A percentile compares a stretch with the other conserved stretches of the same genome.
phyloP scores from a whole-genome alignment of 1,139 yeast genomes.

The Scheffersomyces illinoinensis region DNA sequence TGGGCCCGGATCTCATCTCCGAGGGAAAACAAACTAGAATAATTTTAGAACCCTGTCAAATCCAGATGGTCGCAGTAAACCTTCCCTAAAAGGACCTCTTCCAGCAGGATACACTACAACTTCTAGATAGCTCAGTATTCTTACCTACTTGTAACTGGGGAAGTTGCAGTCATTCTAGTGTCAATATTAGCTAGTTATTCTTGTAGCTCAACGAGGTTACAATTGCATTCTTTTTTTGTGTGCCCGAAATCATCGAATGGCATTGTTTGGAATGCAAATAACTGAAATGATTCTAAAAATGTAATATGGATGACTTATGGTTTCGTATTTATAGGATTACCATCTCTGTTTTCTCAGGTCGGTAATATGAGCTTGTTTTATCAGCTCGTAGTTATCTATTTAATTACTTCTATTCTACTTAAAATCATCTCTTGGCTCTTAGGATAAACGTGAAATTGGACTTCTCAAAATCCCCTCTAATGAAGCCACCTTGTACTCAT shows the following conservation, averaged over 20 bases:
- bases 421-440: too few relatives aligned
- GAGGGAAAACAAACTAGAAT: background rate
- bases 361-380: background rate
- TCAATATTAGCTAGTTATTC: too few relatives aligned
- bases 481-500: background rate
- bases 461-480: too few relatives aligned
- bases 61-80: background rate
- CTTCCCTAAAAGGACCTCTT: background rate
- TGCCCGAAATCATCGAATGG: too few relatives aligned
- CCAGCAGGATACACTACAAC: background rate
- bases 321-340: background rate
- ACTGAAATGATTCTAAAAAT: too few relatives aligned
- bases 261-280: too few relatives aligned
- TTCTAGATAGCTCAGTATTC: background rate
- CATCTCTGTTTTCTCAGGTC: background rate
- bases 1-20: background rate
- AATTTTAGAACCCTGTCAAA: background rate
- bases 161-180: background rate
- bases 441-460: too few relatives aligned
- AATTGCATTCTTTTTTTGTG: too few relatives aligned
- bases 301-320: background rate
- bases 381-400: background rate
- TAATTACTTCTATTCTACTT: too few relatives aligned
- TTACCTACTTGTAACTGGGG: background rate
- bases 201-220: too few relatives aligned